A percentile compares a stretch with the other conserved stretches of the same genome.
These are phyloP conservation scores for Austropuccinia psidii DNA, from an alignment of 1,284 basidiomycete genomes.

Conservation along the genomic window DNA sequence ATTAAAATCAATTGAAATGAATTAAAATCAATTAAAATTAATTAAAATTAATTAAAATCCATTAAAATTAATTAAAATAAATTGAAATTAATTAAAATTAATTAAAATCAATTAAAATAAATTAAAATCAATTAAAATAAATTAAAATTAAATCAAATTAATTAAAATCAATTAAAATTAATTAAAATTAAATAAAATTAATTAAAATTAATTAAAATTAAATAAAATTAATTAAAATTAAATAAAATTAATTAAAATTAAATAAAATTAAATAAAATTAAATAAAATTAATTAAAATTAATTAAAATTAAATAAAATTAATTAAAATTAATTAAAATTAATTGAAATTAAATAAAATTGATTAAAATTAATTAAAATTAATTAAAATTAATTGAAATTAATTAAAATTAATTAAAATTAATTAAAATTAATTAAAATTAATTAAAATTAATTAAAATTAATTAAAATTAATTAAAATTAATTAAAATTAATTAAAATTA, in stretches of 20 bases:
- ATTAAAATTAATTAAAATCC: no score
- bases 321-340: background rate
- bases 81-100: background rate
- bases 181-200: background rate
- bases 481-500: background rate
- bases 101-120: background rate
- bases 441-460: background rate
- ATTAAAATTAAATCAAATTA: background rate
- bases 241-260: background rate
- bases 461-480: background rate
- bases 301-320: background rate
- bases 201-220: background rate
- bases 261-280: background rate
- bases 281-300: background rate
- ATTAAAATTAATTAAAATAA: background rate
- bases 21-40: no score
- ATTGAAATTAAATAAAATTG: background rate
- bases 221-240: background rate
- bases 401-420: background rate
- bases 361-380: background rate
- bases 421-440: background rate
- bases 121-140: background rate
- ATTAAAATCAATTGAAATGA: no score
- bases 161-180: background rate
- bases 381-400: background rate